Base-by-base conservation (phyloP, 305 asterid genomes). In the Striga hermonthica region DNA sequence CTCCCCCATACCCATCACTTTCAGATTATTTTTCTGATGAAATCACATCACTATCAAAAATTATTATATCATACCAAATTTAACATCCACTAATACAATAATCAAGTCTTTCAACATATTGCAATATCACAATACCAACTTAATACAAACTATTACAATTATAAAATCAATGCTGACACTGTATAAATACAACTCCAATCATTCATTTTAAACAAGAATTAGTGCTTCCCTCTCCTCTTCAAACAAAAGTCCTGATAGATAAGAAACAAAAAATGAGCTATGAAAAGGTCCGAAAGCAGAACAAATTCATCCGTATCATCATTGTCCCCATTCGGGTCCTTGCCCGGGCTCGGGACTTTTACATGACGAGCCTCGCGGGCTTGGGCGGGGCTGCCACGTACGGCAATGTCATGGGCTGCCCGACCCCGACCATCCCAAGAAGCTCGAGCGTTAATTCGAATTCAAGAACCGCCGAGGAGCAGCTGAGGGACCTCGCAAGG, bases 301-400 rank as follows among this genome's bases (percentile, higher is more conserved):
- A 82, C 81, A 82, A 60, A 58, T 60, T 82, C 61, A 37, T 63
- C 9, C 69, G 67, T 47, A 77, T 38, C 75, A 67, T 83, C 6
- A 76, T 70, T 60, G 75, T 65, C 10, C 83, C 90, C 0, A 28
- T 80, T 0, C 74, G 81, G 53, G 71, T 72, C 22, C 74, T 85
- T 62, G 66, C 44, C 48, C 75, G 72, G 56, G 86, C 75, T 64
- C 81, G 87, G 64, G 84, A 83, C 57, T 72, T 81, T 28, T 85
- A 77, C 77, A 55, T 77, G 50, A 64, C 69, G 41, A 65, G 77
- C 78, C 9, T 80, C 44, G 54, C 70, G 8, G 78, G 73, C 14
- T 75, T 84, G 41, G 79, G 81, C 44, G 75, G 82, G 15, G 71
- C 75, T 55, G 38, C 79, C 58, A 47, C 55, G 38, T 70, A 72